Conservation (phyloP, 441 rosid species). For the Arabidopsis hybrid region DNA sequence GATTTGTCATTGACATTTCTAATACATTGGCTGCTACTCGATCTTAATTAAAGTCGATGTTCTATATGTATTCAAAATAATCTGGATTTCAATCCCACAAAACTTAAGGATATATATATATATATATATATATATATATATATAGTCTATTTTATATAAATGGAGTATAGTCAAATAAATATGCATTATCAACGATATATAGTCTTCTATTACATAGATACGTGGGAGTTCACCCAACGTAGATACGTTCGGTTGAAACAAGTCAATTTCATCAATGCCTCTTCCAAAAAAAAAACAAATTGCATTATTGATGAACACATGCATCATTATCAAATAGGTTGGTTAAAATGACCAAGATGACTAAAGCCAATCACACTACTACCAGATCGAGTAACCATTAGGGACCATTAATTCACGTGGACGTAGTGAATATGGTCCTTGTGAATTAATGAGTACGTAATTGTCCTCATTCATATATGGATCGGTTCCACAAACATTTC, state of each 20-base stretch:
- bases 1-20: conserved; percentile 59
- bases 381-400: not conserved
- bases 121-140: no score
- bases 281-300: not conserved
- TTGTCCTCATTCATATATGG: conserved; percentile 7
- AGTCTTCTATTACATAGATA: no score
- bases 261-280: no score
- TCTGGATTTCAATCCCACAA: not conserved
- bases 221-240: no score
- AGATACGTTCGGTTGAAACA: no score
- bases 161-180: conserved; percentile 2
- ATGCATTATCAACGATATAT: no score
- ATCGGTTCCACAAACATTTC: not conserved
- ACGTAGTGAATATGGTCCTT: not conserved
- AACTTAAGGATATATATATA: no score
- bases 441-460: not conserved
- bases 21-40: conserved; percentile 49
- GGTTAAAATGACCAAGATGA: not conserved
- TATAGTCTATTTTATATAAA: no score
- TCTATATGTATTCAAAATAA: not conserved
- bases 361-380: not conserved
- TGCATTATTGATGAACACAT: not conserved
- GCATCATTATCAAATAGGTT: not conserved
- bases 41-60: conserved; percentile 15
- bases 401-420: not conserved